Percentiles rank a stretch among this genome's conserved stretches.
Evolutionary conservation across 345 rosid genomes (phyloP).

Genomic region (Draba incana): DNA sequence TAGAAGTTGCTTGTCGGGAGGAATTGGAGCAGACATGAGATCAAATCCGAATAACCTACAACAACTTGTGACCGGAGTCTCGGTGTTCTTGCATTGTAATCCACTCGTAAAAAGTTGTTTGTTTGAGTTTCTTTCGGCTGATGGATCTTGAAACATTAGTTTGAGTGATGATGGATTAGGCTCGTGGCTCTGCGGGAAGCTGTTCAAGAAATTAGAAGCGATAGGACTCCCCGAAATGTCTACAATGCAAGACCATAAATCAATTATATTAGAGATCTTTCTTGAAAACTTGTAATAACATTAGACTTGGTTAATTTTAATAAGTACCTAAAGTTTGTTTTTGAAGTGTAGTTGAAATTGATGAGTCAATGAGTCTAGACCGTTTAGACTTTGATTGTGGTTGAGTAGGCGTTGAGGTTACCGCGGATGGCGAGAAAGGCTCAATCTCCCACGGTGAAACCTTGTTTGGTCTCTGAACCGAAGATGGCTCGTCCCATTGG

Average conservation of each 20-base stretch:
- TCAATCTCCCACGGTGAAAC: conserved; percentile 90
- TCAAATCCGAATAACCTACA: conserved; percentile 73
- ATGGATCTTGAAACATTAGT: conserved; percentile 43
- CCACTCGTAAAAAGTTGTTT: conserved; percentile 38
- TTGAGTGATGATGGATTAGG: conserved; percentile 39
- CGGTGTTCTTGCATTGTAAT: conserved; percentile 44
- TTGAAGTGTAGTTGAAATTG: conserved; percentile 49
- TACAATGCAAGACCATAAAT: conserved; percentile 25
- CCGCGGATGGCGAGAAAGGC: conserved; percentile 52
- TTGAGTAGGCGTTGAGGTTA: conserved; percentile 44
- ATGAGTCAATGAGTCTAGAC: conserved; percentile 52
- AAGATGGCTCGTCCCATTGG: conserved; percentile 85
- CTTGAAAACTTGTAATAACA: neutral
- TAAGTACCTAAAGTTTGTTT: neutral
- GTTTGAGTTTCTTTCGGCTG: conserved; percentile 44
- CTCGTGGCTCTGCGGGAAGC: conserved; percentile 47
- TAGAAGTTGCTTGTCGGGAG: conserved; percentile 38
- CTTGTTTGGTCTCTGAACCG: conserved; percentile 67
- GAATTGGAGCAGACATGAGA: conserved; percentile 41
- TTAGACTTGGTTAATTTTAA: neutral
- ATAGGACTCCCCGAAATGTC: conserved; percentile 53
- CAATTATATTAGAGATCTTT: neutral
- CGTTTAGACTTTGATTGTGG: conserved; percentile 60
- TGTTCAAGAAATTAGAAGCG: conserved; percentile 53
- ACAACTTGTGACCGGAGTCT: conserved; percentile 43